phyloP scores from a whole-genome alignment of 768 basidiomycete genomes.

The Podaxis sp. region DNA sequence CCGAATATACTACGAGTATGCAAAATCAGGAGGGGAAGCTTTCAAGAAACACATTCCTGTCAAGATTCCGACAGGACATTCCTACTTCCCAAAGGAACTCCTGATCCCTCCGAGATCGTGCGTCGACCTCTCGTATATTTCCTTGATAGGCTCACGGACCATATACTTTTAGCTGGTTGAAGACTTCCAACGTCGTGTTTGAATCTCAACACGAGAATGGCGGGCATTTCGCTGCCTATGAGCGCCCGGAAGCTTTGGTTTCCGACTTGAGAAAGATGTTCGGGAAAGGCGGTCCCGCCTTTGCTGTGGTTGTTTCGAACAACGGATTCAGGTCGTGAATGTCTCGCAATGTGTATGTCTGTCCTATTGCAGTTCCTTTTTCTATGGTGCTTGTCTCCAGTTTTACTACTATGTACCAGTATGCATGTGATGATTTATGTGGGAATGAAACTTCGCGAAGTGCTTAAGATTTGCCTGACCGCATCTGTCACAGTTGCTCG shows the following conservation, averaged over 20 bases:
- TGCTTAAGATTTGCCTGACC: too few relatives aligned
- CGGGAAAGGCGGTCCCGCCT: conserved; percentile 44
- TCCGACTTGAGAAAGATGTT: conserved; percentile 55
- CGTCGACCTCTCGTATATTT: conserved; percentile 7
- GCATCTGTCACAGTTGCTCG: too few relatives aligned
- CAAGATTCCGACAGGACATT: conserved; percentile 43
- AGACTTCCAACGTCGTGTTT: conserved; percentile 36
- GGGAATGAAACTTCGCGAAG: too few relatives aligned
- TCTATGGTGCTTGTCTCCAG: neutral
- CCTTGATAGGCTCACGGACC: neutral
- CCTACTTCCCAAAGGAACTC: conserved; percentile 49
- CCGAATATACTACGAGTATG: conserved; percentile 54
- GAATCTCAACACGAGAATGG: conserved; percentile 44
- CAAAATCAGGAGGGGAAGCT: conserved; percentile 13
- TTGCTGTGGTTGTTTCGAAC: conserved; percentile 40
- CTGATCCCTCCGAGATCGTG: conserved; percentile 25
- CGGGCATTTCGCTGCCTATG: conserved; percentile 57
- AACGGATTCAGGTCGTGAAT: conserved; percentile 26
- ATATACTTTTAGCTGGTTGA: conserved; percentile 35
- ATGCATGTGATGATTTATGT: neutral
- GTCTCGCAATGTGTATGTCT: neutral
- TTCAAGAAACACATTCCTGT: conserved; percentile 8
- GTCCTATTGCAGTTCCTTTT: neutral
- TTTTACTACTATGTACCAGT: neutral
- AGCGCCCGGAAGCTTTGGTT: conserved; percentile 43